Evolutionary conservation across 2,329 filamentous ascomycete species (phyloP).

Genomic region (Trichophyton benhamiae): DNA sequence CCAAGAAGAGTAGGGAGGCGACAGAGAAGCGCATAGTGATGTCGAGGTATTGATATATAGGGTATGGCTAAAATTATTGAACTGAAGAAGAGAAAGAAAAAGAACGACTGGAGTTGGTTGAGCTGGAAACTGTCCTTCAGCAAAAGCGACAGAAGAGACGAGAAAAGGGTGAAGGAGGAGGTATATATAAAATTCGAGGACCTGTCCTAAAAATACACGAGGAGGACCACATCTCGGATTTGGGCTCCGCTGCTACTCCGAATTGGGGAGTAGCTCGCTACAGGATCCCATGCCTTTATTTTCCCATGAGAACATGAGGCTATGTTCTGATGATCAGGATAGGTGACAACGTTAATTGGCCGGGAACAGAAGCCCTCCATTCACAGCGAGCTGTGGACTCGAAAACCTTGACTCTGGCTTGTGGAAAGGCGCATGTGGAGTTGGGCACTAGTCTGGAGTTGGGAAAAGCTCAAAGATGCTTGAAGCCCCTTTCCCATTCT

Average conservation of each 20-base stretch:
- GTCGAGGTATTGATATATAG: background rate
- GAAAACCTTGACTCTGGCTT: background rate
- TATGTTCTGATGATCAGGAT: background rate
- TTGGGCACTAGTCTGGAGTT: background rate
- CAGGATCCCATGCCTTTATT: background rate
- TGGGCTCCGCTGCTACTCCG: background rate
- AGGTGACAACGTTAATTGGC: background rate
- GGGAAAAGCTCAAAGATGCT: background rate
- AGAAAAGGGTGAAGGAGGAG: background rate
- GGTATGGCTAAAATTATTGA: background rate
- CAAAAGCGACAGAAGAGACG: background rate
- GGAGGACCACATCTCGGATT: background rate
- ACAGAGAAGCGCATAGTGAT: background rate
- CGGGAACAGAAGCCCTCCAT: background rate
- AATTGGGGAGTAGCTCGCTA: background rate
- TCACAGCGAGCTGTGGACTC: background rate
- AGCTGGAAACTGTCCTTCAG: background rate
- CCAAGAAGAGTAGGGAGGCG: background rate
- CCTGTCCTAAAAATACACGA: background rate
- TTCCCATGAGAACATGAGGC: background rate
- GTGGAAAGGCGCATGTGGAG: background rate
- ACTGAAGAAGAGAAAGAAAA: background rate
- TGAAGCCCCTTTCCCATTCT: background rate
- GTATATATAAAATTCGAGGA: background rate
- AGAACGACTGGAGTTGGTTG: background rate